A percentile compares a stretch with the other conserved stretches of the same genome.
Conservation (phyloP, 192 early-diverging fungal genomes). For the Globomyces pollinis-pini region DNA sequence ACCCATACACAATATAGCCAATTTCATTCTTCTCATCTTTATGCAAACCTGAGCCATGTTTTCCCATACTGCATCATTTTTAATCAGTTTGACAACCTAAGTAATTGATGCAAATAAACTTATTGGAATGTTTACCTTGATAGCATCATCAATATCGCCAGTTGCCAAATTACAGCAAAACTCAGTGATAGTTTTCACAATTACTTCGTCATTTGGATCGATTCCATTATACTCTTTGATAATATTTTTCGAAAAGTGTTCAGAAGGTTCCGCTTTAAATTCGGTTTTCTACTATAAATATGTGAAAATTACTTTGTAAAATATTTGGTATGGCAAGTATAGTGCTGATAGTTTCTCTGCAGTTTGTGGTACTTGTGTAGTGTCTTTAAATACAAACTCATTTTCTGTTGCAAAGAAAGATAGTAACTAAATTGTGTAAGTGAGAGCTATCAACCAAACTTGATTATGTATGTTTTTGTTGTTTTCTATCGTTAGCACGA, state of each 20-base stretch:
- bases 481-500: neutral
- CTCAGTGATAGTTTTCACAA: constrained; percentile 35
- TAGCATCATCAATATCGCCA: constrained; percentile 43
- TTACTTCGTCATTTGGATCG: constrained; percentile 18
- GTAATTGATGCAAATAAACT: too few species aligned
- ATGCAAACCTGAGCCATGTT: constrained; percentile 44
- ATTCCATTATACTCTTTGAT: constrained; percentile 31
- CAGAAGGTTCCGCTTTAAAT: neutral
- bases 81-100: constrained; percentile 31
- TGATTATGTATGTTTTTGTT: neutral
- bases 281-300: constrained; percentile 1
- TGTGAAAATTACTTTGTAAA: constrained; percentile 22
- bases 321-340: constrained; percentile 34
- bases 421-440: neutral
- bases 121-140: too few species aligned
- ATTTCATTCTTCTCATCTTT: constrained; percentile 30
- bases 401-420: constrained; percentile 38
- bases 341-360: constrained; percentile 24
- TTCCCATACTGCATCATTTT: constrained; percentile 39
- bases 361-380: constrained; percentile 4
- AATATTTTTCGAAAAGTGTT: constrained; percentile 1
- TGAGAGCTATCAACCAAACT: neutral
- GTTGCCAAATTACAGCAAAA: constrained; percentile 40
- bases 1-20: constrained; percentile 33
- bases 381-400: constrained; percentile 32